These are phyloP conservation scores for Hygrophorus pudorinus DNA, from an alignment of 768 basidiomycete species.

Conservation along the genomic window DNA sequence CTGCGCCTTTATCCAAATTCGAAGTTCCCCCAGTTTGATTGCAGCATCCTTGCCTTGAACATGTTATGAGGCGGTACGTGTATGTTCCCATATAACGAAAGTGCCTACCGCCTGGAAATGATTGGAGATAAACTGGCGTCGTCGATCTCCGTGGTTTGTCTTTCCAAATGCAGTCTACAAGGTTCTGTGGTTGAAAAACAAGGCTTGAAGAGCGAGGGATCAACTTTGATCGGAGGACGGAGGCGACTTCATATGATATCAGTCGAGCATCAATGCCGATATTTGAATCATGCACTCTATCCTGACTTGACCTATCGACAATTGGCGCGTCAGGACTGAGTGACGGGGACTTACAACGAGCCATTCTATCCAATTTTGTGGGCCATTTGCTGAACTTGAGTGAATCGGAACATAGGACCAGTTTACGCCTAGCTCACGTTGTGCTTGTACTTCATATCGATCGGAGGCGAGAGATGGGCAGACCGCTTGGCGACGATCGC, in stretches of 20 bases:
- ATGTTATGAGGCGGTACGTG: background rate
- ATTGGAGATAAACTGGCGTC: conserved; percentile 56
- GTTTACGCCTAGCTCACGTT: conserved; percentile 55
- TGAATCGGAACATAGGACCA: conserved; percentile 66
- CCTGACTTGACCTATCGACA: conserved; percentile 11
- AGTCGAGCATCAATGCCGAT: conserved; percentile 83
- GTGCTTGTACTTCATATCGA: conserved; percentile 76
- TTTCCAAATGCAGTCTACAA: conserved; percentile 76
- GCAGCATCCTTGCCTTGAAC: conserved; percentile 44
- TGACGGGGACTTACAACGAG: conserved; percentile 38
- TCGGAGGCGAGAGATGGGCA: conserved; percentile 76
- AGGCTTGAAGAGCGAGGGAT: conserved; percentile 48
- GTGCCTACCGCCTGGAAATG: conserved; percentile 51
- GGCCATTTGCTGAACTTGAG: conserved; percentile 40
- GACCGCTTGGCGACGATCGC: conserved; percentile 56
- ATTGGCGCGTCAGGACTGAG: background rate
- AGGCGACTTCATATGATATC: conserved; percentile 65
- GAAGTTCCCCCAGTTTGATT: conserved; percentile 58
- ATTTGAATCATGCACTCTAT: conserved; percentile 33
- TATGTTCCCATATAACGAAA: background rate
- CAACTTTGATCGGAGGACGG: conserved; percentile 48
- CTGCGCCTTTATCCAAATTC: conserved; percentile 59
- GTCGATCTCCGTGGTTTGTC: conserved; percentile 63
- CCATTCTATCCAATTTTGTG: conserved; percentile 76
- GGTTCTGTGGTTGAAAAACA: conserved; percentile 76